Base-by-base conservation (phyloP, 2,329 filamentous ascomycete species). In the Microcera coccophila region DNA sequence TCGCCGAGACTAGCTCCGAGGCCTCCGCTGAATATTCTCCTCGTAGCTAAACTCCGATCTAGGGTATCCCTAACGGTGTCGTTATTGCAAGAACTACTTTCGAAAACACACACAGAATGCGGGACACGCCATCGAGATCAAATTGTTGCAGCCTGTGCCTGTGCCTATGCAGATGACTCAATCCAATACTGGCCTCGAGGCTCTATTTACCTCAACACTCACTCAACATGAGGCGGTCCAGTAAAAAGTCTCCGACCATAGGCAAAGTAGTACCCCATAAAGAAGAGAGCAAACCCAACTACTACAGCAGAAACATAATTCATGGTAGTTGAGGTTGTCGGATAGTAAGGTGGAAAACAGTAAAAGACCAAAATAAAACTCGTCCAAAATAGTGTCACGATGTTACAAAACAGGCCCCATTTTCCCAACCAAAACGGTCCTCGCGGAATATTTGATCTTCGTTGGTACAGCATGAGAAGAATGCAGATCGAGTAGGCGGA, bases 401-500 rank as follows among this genome's bases (percentile, higher is more conserved):
- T 12, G 31, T 61, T 61, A 14, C 55, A 49, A 16, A 59, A 1
- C 2, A 53, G 41, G 1, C 59, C 58, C n/a, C 58, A 39, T 19
- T 42, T 48, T 1, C 53, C 50, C 12, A 49, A 54, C 59, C 59
- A 62, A 29, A 61, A 62, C 1, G 58, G 58, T 0, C 59, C 59
- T 36, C 55, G 57, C n/a, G 48, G 39, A 16, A 62, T 54, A 16
- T 36, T 47, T 3, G 55, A 55, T 9, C 58, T 54, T 1, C 58
- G 57, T 12, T 48, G 49, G 2, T 29, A 7, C 9, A 61, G 51
- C 4, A 57, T 39, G 5, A 59, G 42, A 10, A 54, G 38, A 9
- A 60, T 53, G 1, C 58, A 58, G 5, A 61, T 55, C 32, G 50
- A 53, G 41, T 62, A 62, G 39, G 53, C 58, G 17, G 60, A 47